These are phyloP conservation scores for Entamoeba moshkovskii DNA, from an alignment of 208 protist genomes.

Conservation along the genomic window DNA sequence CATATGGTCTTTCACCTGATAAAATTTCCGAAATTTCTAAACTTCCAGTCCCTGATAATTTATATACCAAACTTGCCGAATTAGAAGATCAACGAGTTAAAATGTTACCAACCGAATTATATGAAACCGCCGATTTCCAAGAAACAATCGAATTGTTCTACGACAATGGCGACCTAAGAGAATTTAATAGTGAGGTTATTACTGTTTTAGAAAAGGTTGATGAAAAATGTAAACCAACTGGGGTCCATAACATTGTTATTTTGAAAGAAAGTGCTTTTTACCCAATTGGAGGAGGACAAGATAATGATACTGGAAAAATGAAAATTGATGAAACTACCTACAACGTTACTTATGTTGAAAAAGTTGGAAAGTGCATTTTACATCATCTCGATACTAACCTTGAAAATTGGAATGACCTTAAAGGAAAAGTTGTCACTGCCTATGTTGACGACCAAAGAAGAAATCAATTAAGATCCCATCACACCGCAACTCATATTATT, in stretches of 20 bases:
- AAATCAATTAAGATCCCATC: conserved; percentile 24
- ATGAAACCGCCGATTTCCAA: background rate
- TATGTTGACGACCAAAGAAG: conserved; percentile 18
- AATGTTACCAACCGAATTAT: background rate
- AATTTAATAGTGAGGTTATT: conserved; percentile 7
- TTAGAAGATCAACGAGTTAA: conserved; percentile 14
- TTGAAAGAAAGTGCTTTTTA: conserved; percentile 31
- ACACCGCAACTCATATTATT: conserved; percentile 35
- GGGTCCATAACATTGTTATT: conserved; percentile 13
- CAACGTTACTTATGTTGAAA: conserved; percentile 24
- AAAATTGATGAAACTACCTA: background rate
- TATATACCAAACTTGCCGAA: conserved; percentile 28
- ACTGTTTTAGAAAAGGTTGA: conserved; percentile 5
- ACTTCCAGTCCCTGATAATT: conserved; percentile 9
- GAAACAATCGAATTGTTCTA: conserved; percentile 20
- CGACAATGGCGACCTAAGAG: background rate
- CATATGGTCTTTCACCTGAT: conserved; percentile 23
- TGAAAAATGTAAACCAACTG: background rate
- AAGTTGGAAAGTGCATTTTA: conserved; percentile 20
- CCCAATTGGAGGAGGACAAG: conserved; percentile 32
- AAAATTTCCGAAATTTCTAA: conserved; percentile 12
- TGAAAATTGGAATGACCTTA: background rate
- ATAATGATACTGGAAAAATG: conserved; percentile 25
- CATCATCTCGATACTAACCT: conserved; percentile 1
- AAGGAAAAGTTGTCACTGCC: background rate